Evolutionary conservation across 2,329 filamentous ascomycete genomes (phyloP), one percentile per base, ranked within the genome.

Genomic region (Didymellaceae sp.): DNA sequence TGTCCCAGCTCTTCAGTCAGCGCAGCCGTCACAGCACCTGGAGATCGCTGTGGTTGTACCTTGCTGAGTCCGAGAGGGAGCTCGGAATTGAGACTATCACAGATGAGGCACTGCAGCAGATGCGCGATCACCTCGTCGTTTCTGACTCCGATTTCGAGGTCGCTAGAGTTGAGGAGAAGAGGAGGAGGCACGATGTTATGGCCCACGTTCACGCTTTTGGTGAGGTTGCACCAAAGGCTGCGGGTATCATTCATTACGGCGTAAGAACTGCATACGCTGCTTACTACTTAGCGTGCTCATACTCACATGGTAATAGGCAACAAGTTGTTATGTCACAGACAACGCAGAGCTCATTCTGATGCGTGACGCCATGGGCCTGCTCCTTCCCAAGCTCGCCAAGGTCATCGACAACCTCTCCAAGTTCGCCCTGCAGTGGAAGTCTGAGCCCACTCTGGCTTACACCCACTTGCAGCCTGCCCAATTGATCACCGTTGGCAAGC

Each of bases 41-140:
- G 91, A 85, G 91, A 58, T 82, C 89, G 71, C 84, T 96, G 14
- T 97, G 92, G 92, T 78, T 93, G 34, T 86, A 82, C 75, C 87
- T 96, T 9, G 91, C 91, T 18, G 87, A 96, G 78, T 80, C 83
- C 8, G 88, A 96, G 78, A 86, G 86, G 72, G 88, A 92, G 73
- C 82, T 96, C 2, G 91, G 91, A 2, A 82, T 96, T 37, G 77
- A 82, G 7, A 58, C 35, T 3, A 92, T 96, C 68, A 86, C 83
- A 11, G 82, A 84, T n/a, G 81, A 92, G 31, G 78, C 77, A 1
- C 72, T 80, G 45, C 55, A 68, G 47, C 76, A 80, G 66, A 75
- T 81, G 72, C 73, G 75, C 52, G 68, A 70, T 33, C 70, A 79
- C 55, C 63, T 76, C 49, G 64, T 68, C 14, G 77, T 80, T 35